phyloP scores from a whole-genome alignment of 495 filamentous ascomycete genomes.

The Penicillium lividum region DNA sequence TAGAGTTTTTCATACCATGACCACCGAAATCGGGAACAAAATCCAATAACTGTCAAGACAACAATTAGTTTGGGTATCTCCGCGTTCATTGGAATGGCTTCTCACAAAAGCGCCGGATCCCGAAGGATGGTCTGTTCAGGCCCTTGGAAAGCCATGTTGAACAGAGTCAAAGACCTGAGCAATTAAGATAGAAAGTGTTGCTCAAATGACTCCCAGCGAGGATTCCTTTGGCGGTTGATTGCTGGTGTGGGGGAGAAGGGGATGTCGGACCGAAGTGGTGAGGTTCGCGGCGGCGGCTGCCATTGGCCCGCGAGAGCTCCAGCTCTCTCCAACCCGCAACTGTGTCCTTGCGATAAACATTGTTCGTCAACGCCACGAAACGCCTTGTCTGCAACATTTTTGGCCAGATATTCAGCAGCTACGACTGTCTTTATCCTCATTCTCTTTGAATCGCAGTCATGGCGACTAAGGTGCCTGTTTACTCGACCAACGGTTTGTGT shows the following conservation, averaged over 20 bases:
- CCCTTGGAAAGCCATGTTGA: slow-evolving; percentile 75
- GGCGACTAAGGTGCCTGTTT: slow-evolving; percentile 47
- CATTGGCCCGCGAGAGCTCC: slow-evolving; percentile 41
- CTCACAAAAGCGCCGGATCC: slow-evolving; percentile 97
- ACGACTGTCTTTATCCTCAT: neutral
- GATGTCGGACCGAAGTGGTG: slow-evolving; percentile 25
- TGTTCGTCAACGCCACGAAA: slow-evolving; percentile 7
- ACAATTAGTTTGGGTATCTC: slow-evolving; percentile 17
- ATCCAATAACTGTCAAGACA: slow-evolving; percentile 83
- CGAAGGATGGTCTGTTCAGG: slow-evolving; percentile 92
- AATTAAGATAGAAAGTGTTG: slow-evolving; percentile 16
- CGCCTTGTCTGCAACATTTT: slow-evolving; percentile 5
- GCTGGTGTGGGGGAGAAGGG: slow-evolving; percentile 10
- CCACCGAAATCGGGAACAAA: slow-evolving; percentile 90
- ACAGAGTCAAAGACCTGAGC: slow-evolving; percentile 61
- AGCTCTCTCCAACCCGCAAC: slow-evolving; percentile 46
- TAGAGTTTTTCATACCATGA: slow-evolving; percentile 69
- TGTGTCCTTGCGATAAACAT: slow-evolving; percentile 30
- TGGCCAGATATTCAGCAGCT: neutral
- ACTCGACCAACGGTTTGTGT: slow-evolving; percentile 48
- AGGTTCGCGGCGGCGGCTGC: slow-evolving; percentile 21
- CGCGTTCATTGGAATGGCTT: slow-evolving; percentile 10
- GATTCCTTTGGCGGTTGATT: slow-evolving; percentile 10
- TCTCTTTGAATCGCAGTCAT: slow-evolving; percentile 25
- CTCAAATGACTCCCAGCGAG: neutral